Evolutionary conservation across 306 rosid genomes (phyloP).

Genomic region (Dalbergia oliveri): DNA sequence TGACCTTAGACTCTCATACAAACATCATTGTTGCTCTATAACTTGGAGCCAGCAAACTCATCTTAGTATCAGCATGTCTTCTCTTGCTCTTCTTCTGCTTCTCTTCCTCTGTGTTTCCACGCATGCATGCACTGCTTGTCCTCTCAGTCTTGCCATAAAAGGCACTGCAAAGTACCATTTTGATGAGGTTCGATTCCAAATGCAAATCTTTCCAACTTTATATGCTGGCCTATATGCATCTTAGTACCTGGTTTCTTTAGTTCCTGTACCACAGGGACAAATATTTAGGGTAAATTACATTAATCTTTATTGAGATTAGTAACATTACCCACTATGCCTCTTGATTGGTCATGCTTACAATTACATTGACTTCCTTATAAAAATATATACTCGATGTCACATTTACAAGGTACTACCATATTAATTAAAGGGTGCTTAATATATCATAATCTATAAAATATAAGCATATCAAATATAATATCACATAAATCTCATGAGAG

Average conservation of each 20-base stretch:
- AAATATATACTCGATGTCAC: too few relatives aligned
- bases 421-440: too few relatives aligned
- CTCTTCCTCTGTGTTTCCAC: slow-evolving; percentile 55
- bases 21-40: slow-evolving; percentile 13
- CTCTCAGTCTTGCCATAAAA: slow-evolving; percentile 33
- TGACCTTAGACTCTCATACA: slow-evolving; percentile 17
- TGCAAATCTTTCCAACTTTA: not conserved
- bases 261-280: not conserved
- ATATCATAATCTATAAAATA: too few relatives aligned
- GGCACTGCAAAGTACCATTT: slow-evolving; percentile 31
- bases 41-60: not conserved
- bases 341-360: too few relatives aligned
- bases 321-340: too few relatives aligned
- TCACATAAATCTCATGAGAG: too few relatives aligned
- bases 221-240: not conserved
- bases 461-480: too few relatives aligned
- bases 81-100: slow-evolving; percentile 45
- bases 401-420: too few relatives aligned
- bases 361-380: too few relatives aligned
- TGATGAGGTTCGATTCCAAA: slow-evolving; percentile 48
- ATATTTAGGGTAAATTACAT: not conserved
- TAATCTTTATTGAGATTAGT: too few relatives aligned
- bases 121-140: slow-evolving; percentile 76
- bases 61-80: slow-evolving; percentile 64
- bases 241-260: not conserved